Evolutionary conservation across 2,329 filamentous ascomycete genomes (phyloP), one percentile per base, ranked within the genome.

Genomic region (Berkeleyomyces basicola): DNA sequence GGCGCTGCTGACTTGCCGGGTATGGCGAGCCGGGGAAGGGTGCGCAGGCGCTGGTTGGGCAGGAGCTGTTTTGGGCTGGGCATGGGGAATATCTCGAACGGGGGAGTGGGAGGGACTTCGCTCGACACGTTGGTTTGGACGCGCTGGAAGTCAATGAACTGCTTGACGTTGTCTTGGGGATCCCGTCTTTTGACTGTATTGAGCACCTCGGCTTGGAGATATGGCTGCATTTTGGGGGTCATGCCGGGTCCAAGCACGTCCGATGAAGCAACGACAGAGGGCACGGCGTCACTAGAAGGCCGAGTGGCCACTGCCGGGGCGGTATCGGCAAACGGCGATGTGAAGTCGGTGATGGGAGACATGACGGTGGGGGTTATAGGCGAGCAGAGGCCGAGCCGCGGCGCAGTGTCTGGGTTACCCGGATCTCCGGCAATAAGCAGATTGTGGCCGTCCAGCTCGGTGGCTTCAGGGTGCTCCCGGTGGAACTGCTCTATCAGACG

Each of bases 151-250:
- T 82, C 82, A 61, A 97, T 80, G 74, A 96, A 97, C 67, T 95
- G 89, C 70, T 88, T 85, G 43, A 97, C 90, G 68, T 92, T 95
- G 74, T 96, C 91, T 72, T 95, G 91, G 4, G 91, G 88, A 70
- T 96, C 90, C 61, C 87, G 81, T 16, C 78, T 77, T 70, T 87
- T 80, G 40, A 96, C 71, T 66, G 79, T 83, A 64, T 84, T 82
- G 14, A 96, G 83, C 49, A 79, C 80, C 58, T 86, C 83, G 71
- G 90, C 85, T 68, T 90, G 85, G 44, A 96, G 80, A 16, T 39
- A 59, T 66, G 84, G 82, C 64, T 82, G 79, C 65, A 91, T 78
- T 33, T 84, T 78, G 31, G 86, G 79, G 10, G 84, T 71, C 57
- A 71, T 74, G 43, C 81, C 81, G 4, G 88, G 86, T 2, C 90